Conservation (phyloP, 1,284 basidiomycete genomes). For the Puccinia coronata region DNA sequence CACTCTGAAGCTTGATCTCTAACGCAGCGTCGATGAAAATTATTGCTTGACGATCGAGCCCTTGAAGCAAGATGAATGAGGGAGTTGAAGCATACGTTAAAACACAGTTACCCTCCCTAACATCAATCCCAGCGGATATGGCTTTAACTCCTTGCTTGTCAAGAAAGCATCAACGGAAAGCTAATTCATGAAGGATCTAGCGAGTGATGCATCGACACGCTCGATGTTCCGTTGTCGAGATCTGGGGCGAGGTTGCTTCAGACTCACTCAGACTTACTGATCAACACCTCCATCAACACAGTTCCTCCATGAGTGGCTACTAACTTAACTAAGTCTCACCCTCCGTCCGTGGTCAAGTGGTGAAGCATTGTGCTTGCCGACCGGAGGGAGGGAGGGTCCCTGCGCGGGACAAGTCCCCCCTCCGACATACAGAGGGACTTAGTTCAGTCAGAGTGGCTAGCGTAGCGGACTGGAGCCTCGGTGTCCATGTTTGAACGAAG, state of each 20-base stretch:
- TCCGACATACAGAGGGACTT: too few species aligned
- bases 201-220: neutral
- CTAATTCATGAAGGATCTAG: neutral
- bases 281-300: neutral
- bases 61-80: neutral
- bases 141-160: neutral
- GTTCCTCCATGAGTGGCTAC: neutral
- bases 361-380: too few species aligned
- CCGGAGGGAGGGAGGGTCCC: too few species aligned
- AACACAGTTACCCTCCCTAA: neutral
- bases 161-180: too few species aligned
- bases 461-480: too few species aligned
- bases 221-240: neutral
- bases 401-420: too few species aligned
- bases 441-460: too few species aligned
- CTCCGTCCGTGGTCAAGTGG: too few species aligned
- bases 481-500: too few species aligned
- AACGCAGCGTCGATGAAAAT: neutral
- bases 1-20: neutral
- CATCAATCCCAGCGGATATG: neutral
- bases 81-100: neutral
- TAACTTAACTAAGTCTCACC: too few species aligned
- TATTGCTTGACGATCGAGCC: constrained; percentile 7
- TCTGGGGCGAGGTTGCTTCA: neutral
- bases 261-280: neutral